phyloP scores from a whole-genome alignment of 257 asterid species.

The Fraxinus quadrangulata region DNA sequence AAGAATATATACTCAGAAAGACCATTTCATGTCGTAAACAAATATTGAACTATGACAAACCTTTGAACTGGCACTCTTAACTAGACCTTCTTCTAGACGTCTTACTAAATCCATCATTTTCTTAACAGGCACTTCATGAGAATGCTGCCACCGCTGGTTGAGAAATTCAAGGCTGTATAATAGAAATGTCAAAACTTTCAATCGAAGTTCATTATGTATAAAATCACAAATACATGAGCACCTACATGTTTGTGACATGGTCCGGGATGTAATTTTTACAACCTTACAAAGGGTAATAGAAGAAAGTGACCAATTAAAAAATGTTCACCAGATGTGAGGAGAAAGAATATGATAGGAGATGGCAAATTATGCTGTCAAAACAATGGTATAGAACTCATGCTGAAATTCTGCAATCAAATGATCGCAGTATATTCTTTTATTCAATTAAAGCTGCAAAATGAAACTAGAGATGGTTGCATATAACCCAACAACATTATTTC shows the following conservation, averaged over 20 bases:
- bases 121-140: slow-evolving; percentile 58
- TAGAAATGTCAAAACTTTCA: slow-evolving; percentile 30
- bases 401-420: neutral
- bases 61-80: slow-evolving; percentile 77
- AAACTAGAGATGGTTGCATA: neutral
- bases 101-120: slow-evolving; percentile 64
- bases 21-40: slow-evolving; percentile 10
- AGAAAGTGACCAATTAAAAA: neutral
- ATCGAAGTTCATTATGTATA: slow-evolving; percentile 20
- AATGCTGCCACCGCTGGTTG: slow-evolving; percentile 62
- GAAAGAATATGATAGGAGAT: neutral
- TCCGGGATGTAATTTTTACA: neutral
- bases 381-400: neutral
- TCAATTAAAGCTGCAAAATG: slow-evolving; percentile 13
- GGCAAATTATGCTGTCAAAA: neutral
- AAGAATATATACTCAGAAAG: slow-evolving; percentile 2
- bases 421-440: slow-evolving; percentile 1
- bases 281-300: neutral
- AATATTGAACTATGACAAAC: slow-evolving; percentile 40
- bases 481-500: neutral
- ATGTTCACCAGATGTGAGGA: slow-evolving; percentile 10
- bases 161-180: slow-evolving; percentile 63
- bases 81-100: slow-evolving; percentile 80
- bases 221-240: slow-evolving; percentile 19
- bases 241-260: neutral